phyloP scores from a whole-genome alignment of 345 rosid genomes.

The Pistacia vera region DNA sequence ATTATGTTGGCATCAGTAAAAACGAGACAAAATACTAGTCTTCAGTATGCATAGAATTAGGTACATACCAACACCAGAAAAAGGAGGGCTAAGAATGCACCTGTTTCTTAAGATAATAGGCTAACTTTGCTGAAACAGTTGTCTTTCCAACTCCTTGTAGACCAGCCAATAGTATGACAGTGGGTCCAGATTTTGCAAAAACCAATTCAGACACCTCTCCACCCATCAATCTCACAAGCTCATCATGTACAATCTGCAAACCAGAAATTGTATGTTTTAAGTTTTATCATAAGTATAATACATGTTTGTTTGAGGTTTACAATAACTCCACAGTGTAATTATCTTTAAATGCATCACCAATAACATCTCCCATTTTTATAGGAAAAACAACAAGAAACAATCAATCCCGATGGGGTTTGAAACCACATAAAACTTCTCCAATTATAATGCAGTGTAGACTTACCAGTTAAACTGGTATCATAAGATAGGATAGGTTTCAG shows the following conservation, averaged over 20 bases:
- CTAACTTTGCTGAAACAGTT: conserved; percentile 92
- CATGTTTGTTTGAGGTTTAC: not conserved
- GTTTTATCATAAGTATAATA: conserved; percentile 10
- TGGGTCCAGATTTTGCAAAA: conserved; percentile 80
- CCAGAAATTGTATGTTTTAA: conserved; percentile 1
- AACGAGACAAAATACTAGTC: conserved; percentile 11
- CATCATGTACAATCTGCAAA: conserved; percentile 78
- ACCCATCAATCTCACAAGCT: conserved; percentile 97
- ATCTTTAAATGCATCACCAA: not conserved
- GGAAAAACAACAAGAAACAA: too few relatives aligned
- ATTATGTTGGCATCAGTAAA: conserved; percentile 16
- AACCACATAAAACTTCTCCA: too few relatives aligned
- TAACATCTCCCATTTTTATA: too few relatives aligned
- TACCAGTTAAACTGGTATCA: not conserved
- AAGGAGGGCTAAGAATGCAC: conserved; percentile 29
- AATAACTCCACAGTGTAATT: not conserved
- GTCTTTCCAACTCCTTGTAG: conserved; percentile 99
- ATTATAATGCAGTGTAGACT: too few relatives aligned
- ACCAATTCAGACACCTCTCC: conserved; percentile 94
- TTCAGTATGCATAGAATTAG: not conserved
- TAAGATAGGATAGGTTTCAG: not conserved
- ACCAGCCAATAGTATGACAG: conserved; percentile 91
- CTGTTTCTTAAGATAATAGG: conserved; percentile 91
- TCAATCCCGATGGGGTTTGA: too few relatives aligned
- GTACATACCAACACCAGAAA: not conserved